Base-by-base conservation (phyloP, 2,329 filamentous ascomycete species). In the Beauveria caledonica region DNA sequence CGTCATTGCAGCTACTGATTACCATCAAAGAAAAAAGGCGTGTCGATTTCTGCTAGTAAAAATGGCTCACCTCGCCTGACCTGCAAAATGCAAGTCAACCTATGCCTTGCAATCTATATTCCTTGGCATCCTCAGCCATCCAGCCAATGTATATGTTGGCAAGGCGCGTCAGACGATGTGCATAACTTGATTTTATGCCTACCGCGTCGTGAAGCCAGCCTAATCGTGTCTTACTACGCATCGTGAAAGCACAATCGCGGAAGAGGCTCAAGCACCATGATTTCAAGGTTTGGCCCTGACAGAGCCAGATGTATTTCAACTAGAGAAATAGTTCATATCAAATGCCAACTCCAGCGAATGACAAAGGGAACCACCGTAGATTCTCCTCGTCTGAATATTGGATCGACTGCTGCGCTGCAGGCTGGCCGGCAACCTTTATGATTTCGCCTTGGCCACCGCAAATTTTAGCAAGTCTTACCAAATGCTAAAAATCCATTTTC, bases 331-430 rank as follows among this genome's bases (percentile, higher is more conserved):
- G 44, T 45, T 60, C 46, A 60, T 54, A 53, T 63, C 62, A 63
- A 63, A 64, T 62, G 64, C 63, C 50, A 64, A 64, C 62, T 63
- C 63, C 63, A 60, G 60, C 59, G 62, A 49, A 33, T 63, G 56
- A 63, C 60, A 63, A 60, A 64, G 53, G 42, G 58, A 64, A 54
- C 52, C 60, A 45, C 33, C 39, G 46, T 53, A 21, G 52, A 58
- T 61, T 49, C 60, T 57, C 51, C 53, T 53, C 54, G 33, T 61
- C 60, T 19, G 42, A 15, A 15, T 36, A 55, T 51, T 23, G 36
- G 36, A 48, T 60, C 49, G 57, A 40, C 36, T 49, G 25, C 45
- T 56, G 54, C n/a, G 36, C 21, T 5, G 45, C 56, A 13, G 17
- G 46, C 46, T 45, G n/a, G 39, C 49, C 11, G 40, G 49, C 49